Base-by-base conservation (phyloP, 1,284 basidiomycete species). In the Microbotryum saponariae region DNA sequence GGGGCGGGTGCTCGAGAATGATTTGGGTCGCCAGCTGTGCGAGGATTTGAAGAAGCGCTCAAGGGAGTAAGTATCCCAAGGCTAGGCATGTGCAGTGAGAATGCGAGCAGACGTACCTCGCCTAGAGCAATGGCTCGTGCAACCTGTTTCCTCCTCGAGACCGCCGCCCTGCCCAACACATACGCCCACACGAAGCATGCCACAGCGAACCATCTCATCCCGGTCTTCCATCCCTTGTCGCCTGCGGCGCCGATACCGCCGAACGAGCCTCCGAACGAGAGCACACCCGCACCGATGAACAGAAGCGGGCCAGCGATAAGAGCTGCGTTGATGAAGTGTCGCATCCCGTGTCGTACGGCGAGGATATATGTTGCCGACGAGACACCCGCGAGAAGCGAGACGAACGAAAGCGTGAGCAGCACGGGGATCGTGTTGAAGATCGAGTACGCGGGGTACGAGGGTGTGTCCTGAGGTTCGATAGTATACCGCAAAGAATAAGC, bases 1-100 rank as follows among this genome's bases (percentile, higher is more conserved):
- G 79, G 58, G 90, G 85, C 0, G 89, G 89, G 74, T 94, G 88
- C 46, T 79, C 77, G 56, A 89, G 79, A 25, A 96, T 81, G 23
- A 94, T 80, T 48, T 82, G 80, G 2, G 89, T 91, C 0, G 89
- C 84, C 18, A 94, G 81, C 65, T 78, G 58, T 0, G 4, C 16
- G 29, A 1, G 1, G 14, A 10, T 16, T n/a, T 9, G 4, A 1
- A 2, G 16, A 31, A 29, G 0, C 2, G 12, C 21, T 29, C n/a
- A 56, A 23, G 20, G 25, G 4, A n/a, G 50, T 5, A 29, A 6
- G 29, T 51, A 42, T 18, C 37, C 37, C 25, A 37, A 27, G 5
- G 7, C 20, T 46, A 9, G 14, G 12, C 50, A 29, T 10, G 25
- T 3, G n/a, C 6, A 27, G n/a, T 21, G 8, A 33, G 42, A 14